These are phyloP conservation scores for Mortierella sp. DNA, from an alignment of 371 early-diverging fungal species.

Conservation along the genomic window DNA sequence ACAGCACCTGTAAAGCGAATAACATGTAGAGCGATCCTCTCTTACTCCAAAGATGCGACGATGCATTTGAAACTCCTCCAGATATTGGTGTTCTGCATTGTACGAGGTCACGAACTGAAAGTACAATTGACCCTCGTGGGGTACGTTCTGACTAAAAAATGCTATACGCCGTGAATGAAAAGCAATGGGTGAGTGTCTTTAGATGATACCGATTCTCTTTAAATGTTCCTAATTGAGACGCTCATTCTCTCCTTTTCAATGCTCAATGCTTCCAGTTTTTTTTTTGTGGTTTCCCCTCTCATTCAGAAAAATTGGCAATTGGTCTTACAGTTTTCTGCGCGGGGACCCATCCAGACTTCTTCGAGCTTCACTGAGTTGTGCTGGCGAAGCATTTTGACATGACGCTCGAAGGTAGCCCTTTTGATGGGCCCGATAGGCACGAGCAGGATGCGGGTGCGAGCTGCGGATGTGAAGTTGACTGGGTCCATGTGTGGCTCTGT, in stretches of 20 bases:
- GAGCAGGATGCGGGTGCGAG: slow-evolving; percentile 77
- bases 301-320: background rate
- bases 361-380: slow-evolving; percentile 52
- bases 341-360: slow-evolving; percentile 55
- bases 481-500: slow-evolving; percentile 32
- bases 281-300: background rate
- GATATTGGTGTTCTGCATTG: slow-evolving; percentile 72
- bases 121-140: slow-evolving; percentile 82
- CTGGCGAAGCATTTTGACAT: slow-evolving; percentile 74
- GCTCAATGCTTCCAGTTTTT: background rate
- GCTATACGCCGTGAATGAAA: slow-evolving; percentile 29
- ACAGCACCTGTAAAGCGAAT: background rate
- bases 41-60: slow-evolving; percentile 81
- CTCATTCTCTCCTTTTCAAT: background rate
- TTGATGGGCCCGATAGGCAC: slow-evolving; percentile 83
- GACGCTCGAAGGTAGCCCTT: slow-evolving; percentile 72
- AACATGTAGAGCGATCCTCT: background rate
- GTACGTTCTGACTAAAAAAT: slow-evolving; percentile 70
- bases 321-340: slow-evolving; percentile 47
- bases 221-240: background rate
- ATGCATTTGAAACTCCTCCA: slow-evolving; percentile 86
- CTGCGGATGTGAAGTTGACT: slow-evolving; percentile 67
- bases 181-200: background rate
- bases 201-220: background rate
- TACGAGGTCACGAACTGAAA: slow-evolving; percentile 82